Evolutionary conservation across 225 moss, liverwort and hornwort genomes (phyloP).

Genomic region (Antitrichia curtipendula): DNA sequence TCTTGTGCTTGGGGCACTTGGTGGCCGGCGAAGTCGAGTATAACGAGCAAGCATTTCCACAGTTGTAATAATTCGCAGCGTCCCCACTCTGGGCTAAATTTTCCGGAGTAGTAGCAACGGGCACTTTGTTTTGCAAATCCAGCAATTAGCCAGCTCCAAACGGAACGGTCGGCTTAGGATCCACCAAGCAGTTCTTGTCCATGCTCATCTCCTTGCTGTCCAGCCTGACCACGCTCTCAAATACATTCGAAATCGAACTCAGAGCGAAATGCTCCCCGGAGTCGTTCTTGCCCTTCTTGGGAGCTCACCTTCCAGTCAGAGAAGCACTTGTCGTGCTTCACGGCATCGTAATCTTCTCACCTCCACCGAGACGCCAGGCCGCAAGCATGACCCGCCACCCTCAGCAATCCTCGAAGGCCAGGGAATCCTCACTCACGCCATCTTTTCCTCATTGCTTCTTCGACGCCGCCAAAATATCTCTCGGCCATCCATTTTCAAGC

Average conservation of each 20-base stretch:
- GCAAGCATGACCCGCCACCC: too few relatives aligned
- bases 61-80: neutral
- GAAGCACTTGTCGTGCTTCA: too few relatives aligned
- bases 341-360: too few relatives aligned
- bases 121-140: neutral
- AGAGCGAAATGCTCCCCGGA: conserved; percentile 20
- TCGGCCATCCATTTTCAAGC: too few relatives aligned
- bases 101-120: neutral
- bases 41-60: conserved; percentile 31
- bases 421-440: too few relatives aligned
- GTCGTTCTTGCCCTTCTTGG: conserved; percentile 11
- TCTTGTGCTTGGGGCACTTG: conserved; percentile 42
- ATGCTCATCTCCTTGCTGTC: conserved; percentile 18
- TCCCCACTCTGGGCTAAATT: neutral
- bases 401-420: too few relatives aligned
- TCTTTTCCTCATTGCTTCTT: too few relatives aligned
- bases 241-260: conserved; percentile 30
- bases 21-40: neutral
- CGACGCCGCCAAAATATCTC: too few relatives aligned
- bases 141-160: conserved; percentile 36
- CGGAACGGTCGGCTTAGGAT: conserved; percentile 18
- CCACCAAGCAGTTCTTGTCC: conserved; percentile 24
- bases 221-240: conserved; percentile 23
- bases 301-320: too few relatives aligned
- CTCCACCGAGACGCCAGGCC: too few relatives aligned